A percentile compares a stretch with the other conserved stretches of the same genome.
phyloP scores from a whole-genome alignment of 2,329 filamentous ascomycete species.

The Fusarium sarcochroum region DNA sequence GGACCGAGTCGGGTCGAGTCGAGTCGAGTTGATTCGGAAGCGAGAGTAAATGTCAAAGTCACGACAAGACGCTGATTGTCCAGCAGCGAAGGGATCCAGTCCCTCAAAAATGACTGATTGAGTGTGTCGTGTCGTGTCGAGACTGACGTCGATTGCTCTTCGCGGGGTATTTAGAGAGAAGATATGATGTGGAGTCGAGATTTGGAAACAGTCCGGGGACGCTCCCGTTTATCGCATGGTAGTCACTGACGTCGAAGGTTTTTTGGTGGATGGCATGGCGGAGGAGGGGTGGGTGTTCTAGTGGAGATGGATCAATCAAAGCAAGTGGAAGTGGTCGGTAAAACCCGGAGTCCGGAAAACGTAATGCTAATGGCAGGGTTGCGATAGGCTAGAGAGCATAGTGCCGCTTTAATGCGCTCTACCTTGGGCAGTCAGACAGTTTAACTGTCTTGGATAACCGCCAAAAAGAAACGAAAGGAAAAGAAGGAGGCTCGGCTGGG shows the following conservation, averaged over 20 bases:
- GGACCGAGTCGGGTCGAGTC: constrained; percentile 21
- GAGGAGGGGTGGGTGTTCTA: constrained; percentile 3
- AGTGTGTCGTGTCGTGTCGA: constrained; percentile 6
- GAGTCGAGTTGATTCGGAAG: neutral
- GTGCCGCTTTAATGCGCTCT: constrained; percentile 37
- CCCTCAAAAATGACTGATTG: neutral
- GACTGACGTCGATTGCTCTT: constrained; percentile 7
- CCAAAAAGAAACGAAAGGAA: neutral
- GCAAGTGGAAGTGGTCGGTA: constrained; percentile 32
- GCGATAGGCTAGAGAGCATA: constrained; percentile 48
- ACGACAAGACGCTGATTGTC: constrained; percentile 4
- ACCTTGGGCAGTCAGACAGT: neutral
- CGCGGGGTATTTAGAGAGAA: constrained; percentile 5
- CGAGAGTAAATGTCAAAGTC: neutral
- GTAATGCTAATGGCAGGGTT: constrained; percentile 54
- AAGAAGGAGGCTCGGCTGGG: constrained; percentile 23
- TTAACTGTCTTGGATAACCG: neutral
- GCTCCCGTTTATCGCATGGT: constrained; percentile 8
- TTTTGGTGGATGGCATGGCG: constrained; percentile 19
- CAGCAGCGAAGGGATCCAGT: constrained; percentile 12
- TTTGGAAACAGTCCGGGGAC: constrained; percentile 23
- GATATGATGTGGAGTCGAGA: constrained; percentile 18
- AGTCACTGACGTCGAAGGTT: constrained; percentile 45
- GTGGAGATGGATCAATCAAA: neutral
- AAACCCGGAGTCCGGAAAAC: constrained; percentile 43